Conservation (phyloP, 2,329 filamentous ascomycete genomes). For the Gyromitra esculenta region DNA sequence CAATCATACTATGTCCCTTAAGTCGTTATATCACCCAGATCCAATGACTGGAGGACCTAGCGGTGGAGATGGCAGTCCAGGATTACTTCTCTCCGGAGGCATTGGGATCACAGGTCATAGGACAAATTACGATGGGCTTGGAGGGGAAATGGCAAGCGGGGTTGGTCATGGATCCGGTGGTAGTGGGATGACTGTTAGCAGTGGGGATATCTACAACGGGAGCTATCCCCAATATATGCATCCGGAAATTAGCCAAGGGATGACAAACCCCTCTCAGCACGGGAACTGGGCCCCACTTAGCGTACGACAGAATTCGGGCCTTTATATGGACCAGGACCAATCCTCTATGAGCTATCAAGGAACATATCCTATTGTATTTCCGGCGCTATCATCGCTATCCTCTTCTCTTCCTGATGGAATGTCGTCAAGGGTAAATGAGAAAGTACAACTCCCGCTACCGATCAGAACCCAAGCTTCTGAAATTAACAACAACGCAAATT, state of each 20-base stretch:
- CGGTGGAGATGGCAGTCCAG: slow-evolving; percentile 13
- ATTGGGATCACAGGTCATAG: slow-evolving; percentile 34
- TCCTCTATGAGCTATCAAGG: slow-evolving; percentile 37
- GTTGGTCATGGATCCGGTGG: slow-evolving; percentile 30
- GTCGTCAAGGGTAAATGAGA: slow-evolving; percentile 37
- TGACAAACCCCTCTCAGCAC: slow-evolving; percentile 32
- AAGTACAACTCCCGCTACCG: slow-evolving; percentile 45
- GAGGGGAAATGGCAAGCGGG: slow-evolving; percentile 38
- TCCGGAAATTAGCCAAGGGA: slow-evolving; percentile 45
- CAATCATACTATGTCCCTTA: slow-evolving; percentile 36
- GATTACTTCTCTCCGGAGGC: slow-evolving; percentile 36
- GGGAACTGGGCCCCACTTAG: slow-evolving; percentile 44
- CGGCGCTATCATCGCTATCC: slow-evolving; percentile 45
- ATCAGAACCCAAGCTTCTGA: slow-evolving; percentile 46
- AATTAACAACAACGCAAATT: slow-evolving; percentile 9
- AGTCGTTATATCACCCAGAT: slow-evolving; percentile 47
- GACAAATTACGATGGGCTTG: slow-evolving; percentile 42
- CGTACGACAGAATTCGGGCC: slow-evolving; percentile 29
- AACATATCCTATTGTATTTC: slow-evolving; percentile 44
- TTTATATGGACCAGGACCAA: slow-evolving; percentile 51
- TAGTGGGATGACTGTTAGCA: slow-evolving; percentile 26
- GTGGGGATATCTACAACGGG: slow-evolving; percentile 48
- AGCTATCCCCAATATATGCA: slow-evolving; percentile 51
- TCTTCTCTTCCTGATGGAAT: slow-evolving; percentile 48
- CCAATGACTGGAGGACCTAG: slow-evolving; percentile 16